Evolutionary conservation across 2,329 filamentous ascomycete genomes (phyloP), one percentile per base, ranked within the genome.

Genomic region (Stagonosporopsis rhizophila): DNA sequence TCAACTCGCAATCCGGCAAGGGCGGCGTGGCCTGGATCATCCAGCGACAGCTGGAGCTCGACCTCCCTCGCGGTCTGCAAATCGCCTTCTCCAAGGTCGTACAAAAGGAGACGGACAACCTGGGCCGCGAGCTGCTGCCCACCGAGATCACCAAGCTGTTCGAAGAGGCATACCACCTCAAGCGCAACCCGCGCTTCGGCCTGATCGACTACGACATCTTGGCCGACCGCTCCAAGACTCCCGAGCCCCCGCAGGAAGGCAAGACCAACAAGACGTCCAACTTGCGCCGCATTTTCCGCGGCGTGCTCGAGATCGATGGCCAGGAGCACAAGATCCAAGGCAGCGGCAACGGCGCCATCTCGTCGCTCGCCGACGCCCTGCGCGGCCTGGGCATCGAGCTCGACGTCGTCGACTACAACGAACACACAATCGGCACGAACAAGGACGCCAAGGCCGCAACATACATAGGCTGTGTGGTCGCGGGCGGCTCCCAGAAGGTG

Each of bases 1-100:
- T 98, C 84, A 99, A 98, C 82, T 96, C 91, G 17, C 94, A 98
- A 76, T 91, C 87, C 68, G 94, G 94, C 64, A 98, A 99, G 81
- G 94, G 94, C 59, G 95, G 95, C 67, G 89, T 91, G 58, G 93
- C 94, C 46, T 98, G 91, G 91, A 90, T 98, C 73, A 93, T 98
- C 73, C 88, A 93, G 73, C 89, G 90, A 67, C 89, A 92, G 70
- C 86, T 98, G 60, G 87, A 95, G 71, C 89, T 98, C 69, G 95
- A 98, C 76, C 86, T 98, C 47, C 95, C 95, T 15, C 91, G 95
- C 60, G 92, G 92, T 49, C 85, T 98, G 47, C 94, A 98, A 78
- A 85, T 97, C 62, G 92, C 91, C 44, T 98, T 98, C 77, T 91
- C 89, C 75, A 89, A 87, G 73, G 84, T 96, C 62, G 92, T 98